These are phyloP conservation scores for Aphanomyces astaci DNA, from an alignment of 352 stramenopile species.

Conservation along the genomic window DNA sequence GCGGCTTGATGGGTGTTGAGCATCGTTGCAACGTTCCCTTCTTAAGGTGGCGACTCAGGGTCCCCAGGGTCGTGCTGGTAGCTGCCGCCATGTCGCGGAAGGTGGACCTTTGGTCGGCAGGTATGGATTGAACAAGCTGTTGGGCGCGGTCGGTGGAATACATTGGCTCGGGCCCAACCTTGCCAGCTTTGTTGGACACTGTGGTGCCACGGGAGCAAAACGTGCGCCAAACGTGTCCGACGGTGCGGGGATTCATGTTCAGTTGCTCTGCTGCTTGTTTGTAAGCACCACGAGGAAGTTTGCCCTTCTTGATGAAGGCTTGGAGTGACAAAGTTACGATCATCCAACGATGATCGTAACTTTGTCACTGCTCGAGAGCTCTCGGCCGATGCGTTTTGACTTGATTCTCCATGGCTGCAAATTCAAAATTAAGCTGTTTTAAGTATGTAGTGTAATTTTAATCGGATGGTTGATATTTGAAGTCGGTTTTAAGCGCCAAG, in stretches of 20 bases:
- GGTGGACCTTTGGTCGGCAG: background rate
- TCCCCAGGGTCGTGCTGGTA: background rate
- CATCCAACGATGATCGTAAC: background rate
- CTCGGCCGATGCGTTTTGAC: background rate
- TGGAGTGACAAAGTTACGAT: too few species aligned
- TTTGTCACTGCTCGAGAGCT: background rate
- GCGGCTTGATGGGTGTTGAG: background rate
- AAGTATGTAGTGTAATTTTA: background rate
- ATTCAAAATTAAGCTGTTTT: slow-evolving; percentile 2
- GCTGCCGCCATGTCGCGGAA: background rate
- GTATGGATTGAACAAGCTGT: background rate
- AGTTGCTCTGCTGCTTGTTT: background rate
- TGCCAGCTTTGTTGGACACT: background rate
- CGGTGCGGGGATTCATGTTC: background rate
- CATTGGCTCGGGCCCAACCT: background rate
- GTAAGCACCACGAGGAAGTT: background rate
- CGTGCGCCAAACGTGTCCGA: background rate
- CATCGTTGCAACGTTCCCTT: background rate
- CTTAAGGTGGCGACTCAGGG: background rate
- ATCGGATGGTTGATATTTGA: background rate
- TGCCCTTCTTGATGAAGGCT: background rate
- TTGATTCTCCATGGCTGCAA: slow-evolving; percentile 1
- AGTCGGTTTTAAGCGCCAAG: slow-evolving; percentile 1
- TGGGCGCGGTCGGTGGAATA: background rate
- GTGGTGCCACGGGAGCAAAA: background rate